Evolutionary conservation across 73 alveolate genomes (phyloP).

Genomic region (Paramecium caudatum): DNA sequence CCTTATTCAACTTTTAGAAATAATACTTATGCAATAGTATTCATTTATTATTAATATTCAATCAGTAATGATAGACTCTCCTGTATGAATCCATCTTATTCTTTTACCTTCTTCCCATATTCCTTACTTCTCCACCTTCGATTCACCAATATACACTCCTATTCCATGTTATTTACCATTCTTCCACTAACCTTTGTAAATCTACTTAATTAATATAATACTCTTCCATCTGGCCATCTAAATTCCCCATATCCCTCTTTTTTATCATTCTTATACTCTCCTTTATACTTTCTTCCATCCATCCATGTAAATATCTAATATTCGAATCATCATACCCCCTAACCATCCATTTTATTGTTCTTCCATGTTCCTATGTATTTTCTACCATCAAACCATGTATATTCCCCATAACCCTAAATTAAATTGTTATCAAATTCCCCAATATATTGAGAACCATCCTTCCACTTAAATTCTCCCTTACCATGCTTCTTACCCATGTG

Average conservation of each 20-base stretch:
- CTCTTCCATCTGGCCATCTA: slow-evolving; percentile 83
- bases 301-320: slow-evolving; percentile 80
- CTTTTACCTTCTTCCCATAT: slow-evolving; percentile 86
- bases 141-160: slow-evolving; percentile 81
- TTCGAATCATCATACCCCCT: slow-evolving; percentile 75
- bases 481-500: slow-evolving; percentile 86
- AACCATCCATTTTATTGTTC: slow-evolving; percentile 85
- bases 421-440: slow-evolving; percentile 86
- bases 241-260: slow-evolving; percentile 81
- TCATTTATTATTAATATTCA: neutral
- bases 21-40: slow-evolving; percentile 23
- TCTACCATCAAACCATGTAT: slow-evolving; percentile 89
- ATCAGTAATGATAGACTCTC: slow-evolving; percentile 40
- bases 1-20: slow-evolving; percentile 59
- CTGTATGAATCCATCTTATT: slow-evolving; percentile 75
- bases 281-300: slow-evolving; percentile 82
- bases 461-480: slow-evolving; percentile 84
- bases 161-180: slow-evolving; percentile 88
- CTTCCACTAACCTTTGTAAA: slow-evolving; percentile 79
- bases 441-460: slow-evolving; percentile 87
- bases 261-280: slow-evolving; percentile 79
- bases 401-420: slow-evolving; percentile 87
- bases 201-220: slow-evolving; percentile 19
- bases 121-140: slow-evolving; percentile 78
- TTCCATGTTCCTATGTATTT: slow-evolving; percentile 87